These are phyloP conservation scores for Asterionellopsis glacialis DNA, from an alignment of 108 stramenopile genomes.

Conservation along the genomic window DNA sequence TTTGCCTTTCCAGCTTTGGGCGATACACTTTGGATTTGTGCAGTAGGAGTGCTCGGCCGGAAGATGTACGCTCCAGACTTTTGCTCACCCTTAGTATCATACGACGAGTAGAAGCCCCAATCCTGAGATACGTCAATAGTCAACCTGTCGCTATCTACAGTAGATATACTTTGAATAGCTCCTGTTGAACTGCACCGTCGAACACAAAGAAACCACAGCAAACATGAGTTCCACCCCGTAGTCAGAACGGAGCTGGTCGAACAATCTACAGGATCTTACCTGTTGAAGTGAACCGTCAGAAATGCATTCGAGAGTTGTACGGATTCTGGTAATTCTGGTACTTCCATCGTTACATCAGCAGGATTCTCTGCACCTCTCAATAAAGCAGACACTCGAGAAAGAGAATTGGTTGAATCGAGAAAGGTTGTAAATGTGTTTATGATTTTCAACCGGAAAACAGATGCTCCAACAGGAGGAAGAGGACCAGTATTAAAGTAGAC, in stretches of 20 bases:
- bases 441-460: conserved; percentile 28
- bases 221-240: not conserved
- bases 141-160: conserved; percentile 3
- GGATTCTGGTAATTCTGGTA: too few species aligned
- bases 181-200: conserved; percentile 28
- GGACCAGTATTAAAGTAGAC: conserved; percentile 10
- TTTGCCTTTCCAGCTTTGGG: conserved; percentile 1
- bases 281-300: conserved; percentile 18
- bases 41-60: conserved; percentile 61
- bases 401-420: too few species aligned
- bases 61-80: conserved; percentile 97
- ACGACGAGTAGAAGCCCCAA: conserved; percentile 79
- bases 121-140: conserved; percentile 36
- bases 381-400: too few species aligned
- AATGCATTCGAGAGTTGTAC: conserved; percentile 18
- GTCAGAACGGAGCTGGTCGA: not conserved
- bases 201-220: not conserved
- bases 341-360: not conserved
- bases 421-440: not conserved
- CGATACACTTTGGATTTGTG: conserved; percentile 27
- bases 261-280: not conserved
- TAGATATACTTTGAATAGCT: conserved; percentile 26
- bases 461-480: conserved; percentile 39
- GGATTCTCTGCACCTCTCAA: not conserved
- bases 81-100: conserved; percentile 48